Percentiles rank a stretch among this genome's conserved stretches.
These are phyloP conservation scores for Talaromyces sp. DNA, from an alignment of 2,329 filamentous ascomycete species.

Conservation along the genomic window DNA sequence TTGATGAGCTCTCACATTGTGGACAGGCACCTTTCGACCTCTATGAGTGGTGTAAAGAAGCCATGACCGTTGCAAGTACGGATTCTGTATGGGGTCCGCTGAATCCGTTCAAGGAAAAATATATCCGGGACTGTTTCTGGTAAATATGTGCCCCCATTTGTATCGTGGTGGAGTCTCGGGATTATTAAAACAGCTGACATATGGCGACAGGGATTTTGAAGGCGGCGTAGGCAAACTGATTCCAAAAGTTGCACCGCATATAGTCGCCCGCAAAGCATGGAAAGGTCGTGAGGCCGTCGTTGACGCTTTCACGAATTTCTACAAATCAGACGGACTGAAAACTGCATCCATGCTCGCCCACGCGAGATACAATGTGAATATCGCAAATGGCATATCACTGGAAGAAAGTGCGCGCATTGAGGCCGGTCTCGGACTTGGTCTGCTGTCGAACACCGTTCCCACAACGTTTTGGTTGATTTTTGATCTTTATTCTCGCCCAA, in stretches of 20 bases:
- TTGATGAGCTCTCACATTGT: slow-evolving; percentile 24
- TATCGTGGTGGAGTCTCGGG: not conserved
- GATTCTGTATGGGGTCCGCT: slow-evolving; percentile 30
- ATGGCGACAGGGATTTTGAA: slow-evolving; percentile 41
- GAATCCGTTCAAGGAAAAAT: slow-evolving; percentile 30
- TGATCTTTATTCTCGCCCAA: slow-evolving; percentile 44
- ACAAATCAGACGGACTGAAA: slow-evolving; percentile 39
- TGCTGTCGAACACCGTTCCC: slow-evolving; percentile 46
- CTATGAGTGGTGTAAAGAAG: slow-evolving; percentile 29
- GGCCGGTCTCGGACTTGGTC: slow-evolving; percentile 32
- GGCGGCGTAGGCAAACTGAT: slow-evolving; percentile 32
- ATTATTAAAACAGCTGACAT: not conserved
- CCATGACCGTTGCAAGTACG: slow-evolving; percentile 31
- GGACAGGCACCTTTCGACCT: slow-evolving; percentile 25
- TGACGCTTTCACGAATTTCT: slow-evolving; percentile 43
- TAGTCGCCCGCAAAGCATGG: slow-evolving; percentile 41
- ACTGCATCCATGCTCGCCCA: slow-evolving; percentile 31
- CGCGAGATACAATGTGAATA: slow-evolving; percentile 22
- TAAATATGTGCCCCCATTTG: slow-evolving; percentile 9
- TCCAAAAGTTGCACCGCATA: slow-evolving; percentile 34
- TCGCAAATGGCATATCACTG: slow-evolving; percentile 22
- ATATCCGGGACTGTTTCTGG: slow-evolving; percentile 28
- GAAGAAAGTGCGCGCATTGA: slow-evolving; percentile 32
- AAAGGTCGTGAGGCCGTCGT: slow-evolving; percentile 37
- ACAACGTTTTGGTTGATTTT: slow-evolving; percentile 49